Base-by-base conservation (phyloP, 257 asterid genomes). In the Sherardia arvensis region DNA sequence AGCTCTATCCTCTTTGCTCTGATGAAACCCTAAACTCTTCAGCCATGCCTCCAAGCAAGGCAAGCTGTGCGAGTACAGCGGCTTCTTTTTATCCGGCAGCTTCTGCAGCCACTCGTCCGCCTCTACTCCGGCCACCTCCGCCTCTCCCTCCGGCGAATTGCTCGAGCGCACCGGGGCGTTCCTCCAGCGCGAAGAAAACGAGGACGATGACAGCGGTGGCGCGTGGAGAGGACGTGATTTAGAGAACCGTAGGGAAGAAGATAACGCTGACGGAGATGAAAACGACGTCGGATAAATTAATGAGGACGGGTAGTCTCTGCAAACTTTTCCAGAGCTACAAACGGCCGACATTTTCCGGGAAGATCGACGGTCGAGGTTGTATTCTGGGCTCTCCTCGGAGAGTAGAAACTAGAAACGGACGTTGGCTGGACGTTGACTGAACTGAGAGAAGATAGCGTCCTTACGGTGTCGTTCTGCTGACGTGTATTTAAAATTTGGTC, bases 41-140 rank as follows among this genome's bases (percentile, higher is more conserved):
- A 93, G 71, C 99, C 99, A 93, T 0, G 99, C 96, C 71, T 93
- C 99, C 11, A 93, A 77, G 73, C 95, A 87, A 8, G 97, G 97
- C 81, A 93, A 79, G 71, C 99, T 93, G 78, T 90, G 99, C 55
- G 97, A 80, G 61, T 93, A 93, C 60, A 93, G 65, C 15, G 97
- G 79, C 73, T 87, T 93, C 79, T 80, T 81, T 71, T 84, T 93
- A 9, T 93, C 99, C 7, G 99, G 99, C 33, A 93, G 64, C 74
- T 78, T 90, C 76, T 90, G 85, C 62, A 90, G 58, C 97, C 99
- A 93, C 69, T 87, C 96, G 21, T 87, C 98, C 54, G 85, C 98
- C 54, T 76, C 85, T n/a, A 68, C 71, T 27, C 65, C 81, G 2
- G 90, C 68, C 18, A 80, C 69, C 65, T 53, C 84, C 56, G 79